Percentiles rank a stretch among this genome's conserved stretches.
phyloP scores from a whole-genome alignment of 1,284 basidiomycete species.

The Leccinum griseonigrum region DNA sequence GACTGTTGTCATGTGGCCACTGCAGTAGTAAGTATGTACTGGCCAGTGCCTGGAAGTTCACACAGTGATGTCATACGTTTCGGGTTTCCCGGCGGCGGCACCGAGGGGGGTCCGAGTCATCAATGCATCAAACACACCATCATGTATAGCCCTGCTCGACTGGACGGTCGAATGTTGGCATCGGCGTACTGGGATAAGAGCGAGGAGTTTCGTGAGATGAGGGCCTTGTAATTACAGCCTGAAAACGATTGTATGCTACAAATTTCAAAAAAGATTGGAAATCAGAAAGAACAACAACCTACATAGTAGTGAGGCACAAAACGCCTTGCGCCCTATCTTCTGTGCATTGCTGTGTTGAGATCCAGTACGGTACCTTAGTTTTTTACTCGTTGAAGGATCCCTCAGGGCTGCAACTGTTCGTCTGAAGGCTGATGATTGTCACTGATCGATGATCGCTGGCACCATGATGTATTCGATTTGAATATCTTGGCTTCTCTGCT shows the following conservation, averaged over 20 bases:
- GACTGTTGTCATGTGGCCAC: background rate
- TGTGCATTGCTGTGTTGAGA: too few relatives aligned
- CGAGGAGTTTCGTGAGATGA: background rate
- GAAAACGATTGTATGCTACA: background rate
- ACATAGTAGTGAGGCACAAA: too few relatives aligned
- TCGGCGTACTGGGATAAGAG: background rate
- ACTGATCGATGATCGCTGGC: background rate
- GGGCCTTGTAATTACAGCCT: background rate
- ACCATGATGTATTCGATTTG: background rate
- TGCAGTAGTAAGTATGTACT: too few relatives aligned
- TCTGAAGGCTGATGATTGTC: background rate
- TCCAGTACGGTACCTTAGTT: too few relatives aligned
- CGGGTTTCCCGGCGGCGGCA: background rate
- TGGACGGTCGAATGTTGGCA: too few relatives aligned
- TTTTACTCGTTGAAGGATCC: too few relatives aligned
- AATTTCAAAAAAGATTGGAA: too few relatives aligned
- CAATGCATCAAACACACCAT: too few relatives aligned
- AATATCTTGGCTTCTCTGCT: background rate
- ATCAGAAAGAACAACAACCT: too few relatives aligned
- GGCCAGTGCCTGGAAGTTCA: background rate
- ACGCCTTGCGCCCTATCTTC: too few relatives aligned
- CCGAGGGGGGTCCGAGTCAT: too few relatives aligned
- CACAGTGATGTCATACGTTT: background rate
- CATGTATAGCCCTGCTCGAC: too few relatives aligned
- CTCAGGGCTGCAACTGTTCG: background rate